Base-by-base conservation (phyloP, 345 rosid genomes). In the Physaria fendleri region DNA sequence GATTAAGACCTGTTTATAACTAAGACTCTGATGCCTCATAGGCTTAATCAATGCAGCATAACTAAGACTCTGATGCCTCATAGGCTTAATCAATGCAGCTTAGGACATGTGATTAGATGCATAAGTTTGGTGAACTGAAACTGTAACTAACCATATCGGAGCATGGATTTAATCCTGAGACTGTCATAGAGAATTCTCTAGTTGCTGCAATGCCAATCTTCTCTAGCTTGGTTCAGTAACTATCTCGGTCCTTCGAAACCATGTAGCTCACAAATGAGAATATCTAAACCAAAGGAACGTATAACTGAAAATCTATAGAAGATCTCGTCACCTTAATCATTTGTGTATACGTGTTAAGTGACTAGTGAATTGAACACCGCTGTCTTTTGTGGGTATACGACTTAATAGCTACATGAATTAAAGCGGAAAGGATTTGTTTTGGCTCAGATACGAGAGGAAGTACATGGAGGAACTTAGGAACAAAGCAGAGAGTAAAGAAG, bases 391-490 rank as follows among this genome's bases (percentile, higher is more conserved):
- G 25, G 39, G 15, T 50, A 30, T 42, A 25, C 41, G 46, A 59
- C 59, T 29, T 57, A 2, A 40, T 57, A 57, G 41, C 49, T 46
- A 34, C 32, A 55, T 48, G 17, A 37, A 46, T 46, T 56, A 46
- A 48, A 59, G 12, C 0, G 37, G 59, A 69, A 61, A 8, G 28
- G 37, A 23, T 27, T 42, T 16, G 4, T 45, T 28, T 37, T 47
- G 18, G 53, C 27, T 59, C 74, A 81, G 91, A 39, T 81, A 71
- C 64, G 98, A 91, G 78, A 78, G 77, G 63, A 72, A 75, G 71
- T 91, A 84, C 68, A 72, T 71, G 77, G 98, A 91, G 74, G 90
- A 88, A 52, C 66, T 74, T 14, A 79, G 72, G 79, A 79, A 59
- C 71, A 84, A 81, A 81, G 85, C 82, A 29, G 90, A 78, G 56